A percentile compares a stretch with the other conserved stretches of the same genome.
Evolutionary conservation across 1,284 basidiomycete genomes (phyloP).

Genomic region (Cystobasidium pallidum): DNA sequence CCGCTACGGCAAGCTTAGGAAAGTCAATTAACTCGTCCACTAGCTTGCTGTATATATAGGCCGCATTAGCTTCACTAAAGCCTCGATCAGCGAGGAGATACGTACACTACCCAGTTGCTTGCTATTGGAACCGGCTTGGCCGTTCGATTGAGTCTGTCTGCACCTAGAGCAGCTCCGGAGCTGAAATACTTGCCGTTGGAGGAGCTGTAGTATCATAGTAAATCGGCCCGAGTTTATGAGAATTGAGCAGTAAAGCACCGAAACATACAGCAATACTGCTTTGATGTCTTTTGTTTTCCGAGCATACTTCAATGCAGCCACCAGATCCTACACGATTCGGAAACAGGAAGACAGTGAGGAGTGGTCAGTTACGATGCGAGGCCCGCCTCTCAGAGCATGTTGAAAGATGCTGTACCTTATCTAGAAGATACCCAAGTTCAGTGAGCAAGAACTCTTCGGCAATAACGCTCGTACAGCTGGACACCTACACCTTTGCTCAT

Average conservation of each 20-base stretch:
- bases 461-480: neutral
- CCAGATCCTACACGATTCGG: constrained; percentile 22
- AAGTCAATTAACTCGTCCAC: constrained; percentile 47
- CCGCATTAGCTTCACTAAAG: neutral
- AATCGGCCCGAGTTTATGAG: neutral
- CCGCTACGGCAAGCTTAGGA: constrained; percentile 45
- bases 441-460: neutral
- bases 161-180: constrained; percentile 31
- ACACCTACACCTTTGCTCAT: constrained; percentile 39
- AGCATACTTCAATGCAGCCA: constrained; percentile 25
- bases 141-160: constrained; percentile 10
- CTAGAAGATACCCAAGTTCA: neutral
- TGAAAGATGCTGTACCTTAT: constrained; percentile 10
- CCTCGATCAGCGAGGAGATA: neutral
- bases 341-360: neutral
- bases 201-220: constrained; percentile 5
- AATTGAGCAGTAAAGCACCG: neutral
- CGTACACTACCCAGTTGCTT: constrained; percentile 23
- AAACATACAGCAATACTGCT: constrained; percentile 26
- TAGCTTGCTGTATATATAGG: constrained; percentile 25
- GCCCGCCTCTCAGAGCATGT: neutral
- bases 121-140: constrained; percentile 16
- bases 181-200: constrained; percentile 40
- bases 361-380: neutral
- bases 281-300: constrained; percentile 22